phyloP scores from a whole-genome alignment of 495 filamentous ascomycete genomes.

The Jackrogersella minutella region DNA sequence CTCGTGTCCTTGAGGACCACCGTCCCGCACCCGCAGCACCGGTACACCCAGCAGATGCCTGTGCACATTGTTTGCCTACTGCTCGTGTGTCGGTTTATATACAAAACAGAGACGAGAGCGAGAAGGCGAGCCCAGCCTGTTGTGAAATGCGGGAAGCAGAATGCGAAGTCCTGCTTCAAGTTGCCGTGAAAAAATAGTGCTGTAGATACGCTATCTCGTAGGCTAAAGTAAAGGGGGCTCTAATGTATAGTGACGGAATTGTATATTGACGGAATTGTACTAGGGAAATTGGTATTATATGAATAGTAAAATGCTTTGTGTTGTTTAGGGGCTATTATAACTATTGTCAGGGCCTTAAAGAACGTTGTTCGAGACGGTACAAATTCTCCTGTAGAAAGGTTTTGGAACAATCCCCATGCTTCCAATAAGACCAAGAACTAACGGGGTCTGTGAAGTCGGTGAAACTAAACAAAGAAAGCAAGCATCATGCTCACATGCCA shows the following conservation, averaged over 20 bases:
- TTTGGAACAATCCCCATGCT: constrained; percentile 4
- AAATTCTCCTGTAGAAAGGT: neutral
- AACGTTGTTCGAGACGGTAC: constrained; percentile 12
- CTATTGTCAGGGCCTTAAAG: constrained; percentile 2
- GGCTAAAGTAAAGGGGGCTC: no score
- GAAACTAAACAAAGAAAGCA: constrained; percentile 15
- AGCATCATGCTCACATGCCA: neutral
- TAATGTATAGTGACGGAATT: no score
- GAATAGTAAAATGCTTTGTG: neutral
- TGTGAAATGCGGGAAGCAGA: neutral
- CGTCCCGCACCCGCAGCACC: constrained; percentile 19
- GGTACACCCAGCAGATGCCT: constrained; percentile 7
- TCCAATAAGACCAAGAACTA: constrained; percentile 6
- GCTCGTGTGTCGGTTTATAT: neutral
- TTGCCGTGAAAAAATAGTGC: neutral
- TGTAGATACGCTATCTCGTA: no score
- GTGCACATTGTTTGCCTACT: constrained; percentile 34
- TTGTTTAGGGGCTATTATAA: neutral
- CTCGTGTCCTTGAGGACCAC: constrained; percentile 8
- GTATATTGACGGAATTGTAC: no score
- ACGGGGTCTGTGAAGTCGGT: neutral
- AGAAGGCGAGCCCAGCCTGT: neutral
- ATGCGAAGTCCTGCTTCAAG: constrained; percentile 17
- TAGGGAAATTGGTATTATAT: no score
- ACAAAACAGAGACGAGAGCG: neutral